Evolutionary conservation across 805 yeast species (phyloP), one percentile per base, ranked within the genome.

Genomic region (Cyberlindnera americana): DNA sequence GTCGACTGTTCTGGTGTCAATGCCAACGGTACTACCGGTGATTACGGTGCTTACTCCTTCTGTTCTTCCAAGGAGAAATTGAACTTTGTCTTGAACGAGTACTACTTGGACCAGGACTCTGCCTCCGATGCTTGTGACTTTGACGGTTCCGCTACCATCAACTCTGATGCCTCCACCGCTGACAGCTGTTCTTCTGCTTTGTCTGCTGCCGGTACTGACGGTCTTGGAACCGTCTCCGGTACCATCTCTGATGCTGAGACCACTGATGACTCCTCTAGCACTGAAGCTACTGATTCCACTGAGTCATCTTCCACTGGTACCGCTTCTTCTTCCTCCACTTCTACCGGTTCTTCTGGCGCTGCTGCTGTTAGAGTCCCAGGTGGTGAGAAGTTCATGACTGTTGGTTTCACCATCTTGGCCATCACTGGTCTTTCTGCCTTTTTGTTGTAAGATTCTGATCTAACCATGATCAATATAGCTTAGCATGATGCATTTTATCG

Each of bases 41-140:
- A 57, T 6, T 84, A 84, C 60, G 93, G 93, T 62, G 71, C 81
- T 21, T 77, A 71, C 65, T 83, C 91, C 14, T 81, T 73, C 79
- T 84, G 93, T 62, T 67, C 77, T 16, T 61, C 75, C 40, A 75
- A 80, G 62, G 83, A 80, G 42, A 70, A 78, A 66, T 69, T 84
- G 53, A 73, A 84, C 27, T 84, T 72, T 56, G 73, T 78, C 28
- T 60, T 84, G 64, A 78, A 83, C 71, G 59, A 69, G 50, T 83
- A 83, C 73, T 83, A 81, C 65, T 60, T 65, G 41, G 60, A 60
- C 9, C 66, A 77, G 38, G 72, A 69, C 47, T 41, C 54, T 19
- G 58, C 58, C 35, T 45, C 54, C 1, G 61, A 70, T 39, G 84
- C 83, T 36, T 83, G 90, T 72, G 73, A 70, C 58, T 83, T 83